Conservation (phyloP, 2,329 filamentous ascomycete species). For the Chrysoporthe austroafricana region DNA sequence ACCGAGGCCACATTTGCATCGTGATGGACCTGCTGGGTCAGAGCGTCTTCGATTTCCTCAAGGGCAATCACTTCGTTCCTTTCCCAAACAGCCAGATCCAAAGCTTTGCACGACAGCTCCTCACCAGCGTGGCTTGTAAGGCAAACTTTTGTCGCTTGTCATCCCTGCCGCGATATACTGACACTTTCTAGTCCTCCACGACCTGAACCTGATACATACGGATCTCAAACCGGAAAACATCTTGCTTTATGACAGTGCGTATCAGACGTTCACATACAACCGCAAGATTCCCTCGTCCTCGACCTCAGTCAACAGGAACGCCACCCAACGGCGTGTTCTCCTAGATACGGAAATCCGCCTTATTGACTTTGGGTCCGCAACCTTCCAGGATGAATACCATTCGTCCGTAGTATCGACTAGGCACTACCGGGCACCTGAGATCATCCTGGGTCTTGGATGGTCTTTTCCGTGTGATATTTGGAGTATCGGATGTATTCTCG, state of each 20-base stretch:
- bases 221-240: constrained; percentile 75
- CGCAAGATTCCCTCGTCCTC: constrained; percentile 71
- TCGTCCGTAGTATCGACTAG: constrained; percentile 72
- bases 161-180: constrained; percentile 28
- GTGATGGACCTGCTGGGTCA: constrained; percentile 81
- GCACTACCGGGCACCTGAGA: constrained; percentile 72
- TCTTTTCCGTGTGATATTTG: constrained; percentile 74
- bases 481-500: constrained; percentile 74
- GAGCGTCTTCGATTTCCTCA: constrained; percentile 97
- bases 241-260: constrained; percentile 65
- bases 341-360: constrained; percentile 71
- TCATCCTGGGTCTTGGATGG: constrained; percentile 72
- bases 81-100: constrained; percentile 99
- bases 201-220: constrained; percentile 96
- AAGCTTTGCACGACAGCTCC: constrained; percentile 90
- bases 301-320: constrained; percentile 60
- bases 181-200: constrained; percentile 75
- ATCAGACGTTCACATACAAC: constrained; percentile 74
- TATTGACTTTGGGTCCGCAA: constrained; percentile 74
- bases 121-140: constrained; percentile 98
- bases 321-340: constrained; percentile 66
- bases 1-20: constrained; percentile 92
- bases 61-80: constrained; percentile 91
- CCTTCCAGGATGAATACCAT: constrained; percentile 74
- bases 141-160: constrained; percentile 34